A percentile compares a stretch with the other conserved stretches of the same genome.
Conservation (phyloP, 2,329 filamentous ascomycete genomes). For the Colletotrichum abscissum region DNA sequence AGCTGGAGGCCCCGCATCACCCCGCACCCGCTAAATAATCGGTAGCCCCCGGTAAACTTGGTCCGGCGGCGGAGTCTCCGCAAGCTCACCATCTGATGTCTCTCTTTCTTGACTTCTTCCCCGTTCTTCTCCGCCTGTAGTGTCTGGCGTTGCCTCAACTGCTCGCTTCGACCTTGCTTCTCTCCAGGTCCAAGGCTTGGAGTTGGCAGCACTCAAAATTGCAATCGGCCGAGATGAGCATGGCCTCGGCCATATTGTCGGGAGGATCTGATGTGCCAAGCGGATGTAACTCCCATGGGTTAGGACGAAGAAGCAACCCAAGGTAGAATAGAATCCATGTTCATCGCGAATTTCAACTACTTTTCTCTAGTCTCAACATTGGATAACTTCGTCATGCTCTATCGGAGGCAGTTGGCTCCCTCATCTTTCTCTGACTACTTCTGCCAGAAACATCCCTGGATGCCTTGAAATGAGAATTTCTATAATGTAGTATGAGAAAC, state of each 20-base stretch:
- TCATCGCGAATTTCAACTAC: no score
- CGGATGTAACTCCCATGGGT: background rate
- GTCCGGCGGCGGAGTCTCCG: slow-evolving; percentile 27
- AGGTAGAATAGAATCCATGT: background rate
- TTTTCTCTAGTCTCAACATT: background rate
- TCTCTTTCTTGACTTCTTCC: background rate
- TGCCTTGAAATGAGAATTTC: background rate
- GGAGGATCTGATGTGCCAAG: slow-evolving; percentile 4
- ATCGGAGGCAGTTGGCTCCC: background rate
- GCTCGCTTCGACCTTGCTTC: background rate
- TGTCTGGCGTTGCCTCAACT: background rate
- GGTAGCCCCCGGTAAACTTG: background rate
- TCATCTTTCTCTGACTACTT: background rate
- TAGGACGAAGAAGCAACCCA: background rate
- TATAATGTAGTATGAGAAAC: background rate
- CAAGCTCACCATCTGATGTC: slow-evolving; percentile 7
- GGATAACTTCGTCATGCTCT: background rate
- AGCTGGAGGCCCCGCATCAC: slow-evolving; percentile 8
- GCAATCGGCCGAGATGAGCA: background rate
- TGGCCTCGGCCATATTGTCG: slow-evolving; percentile 20
- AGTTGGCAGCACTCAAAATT: background rate
- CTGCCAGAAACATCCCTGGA: background rate
- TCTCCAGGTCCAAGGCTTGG: background rate
- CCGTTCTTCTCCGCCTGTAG: no score
- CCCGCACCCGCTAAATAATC: slow-evolving; percentile 18